These are phyloP conservation scores for Leishmania tarentolae DNA, from an alignment of 208 protist species.

Conservation along the genomic window DNA sequence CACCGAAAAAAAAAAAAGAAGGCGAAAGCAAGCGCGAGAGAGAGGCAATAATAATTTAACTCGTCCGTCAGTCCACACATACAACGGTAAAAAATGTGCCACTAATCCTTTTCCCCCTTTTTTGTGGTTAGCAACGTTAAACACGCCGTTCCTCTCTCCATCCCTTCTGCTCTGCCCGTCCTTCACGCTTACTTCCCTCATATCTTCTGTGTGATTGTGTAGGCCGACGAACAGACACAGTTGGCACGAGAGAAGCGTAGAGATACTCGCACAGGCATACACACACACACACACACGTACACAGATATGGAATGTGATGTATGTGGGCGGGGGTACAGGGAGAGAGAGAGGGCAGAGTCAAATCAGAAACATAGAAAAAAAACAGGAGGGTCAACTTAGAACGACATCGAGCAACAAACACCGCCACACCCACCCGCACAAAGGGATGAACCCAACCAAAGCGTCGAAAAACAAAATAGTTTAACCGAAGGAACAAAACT, in stretches of 20 bases:
- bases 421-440: not conserved
- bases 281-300: not conserved
- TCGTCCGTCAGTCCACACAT: not conserved
- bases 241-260: not conserved
- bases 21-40: not conserved
- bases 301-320: not conserved
- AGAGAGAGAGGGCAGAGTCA: not conserved
- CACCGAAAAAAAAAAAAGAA: not conserved
- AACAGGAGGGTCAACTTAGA: conserved; percentile 6
- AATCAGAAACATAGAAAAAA: not conserved
- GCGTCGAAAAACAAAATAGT: conserved; percentile 3
- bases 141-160: not conserved
- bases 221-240: not conserved
- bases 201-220: not conserved
- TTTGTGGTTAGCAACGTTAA: not conserved
- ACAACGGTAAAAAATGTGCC: not conserved
- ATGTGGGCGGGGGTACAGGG: too few relatives aligned
- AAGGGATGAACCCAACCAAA: not conserved
- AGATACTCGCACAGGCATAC: too few relatives aligned
- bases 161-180: not conserved
- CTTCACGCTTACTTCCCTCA: not conserved
- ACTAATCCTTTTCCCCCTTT: not conserved
- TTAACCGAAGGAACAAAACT: conserved; percentile 1
- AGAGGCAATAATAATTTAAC: not conserved
- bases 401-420: conserved; percentile 7